These are phyloP conservation scores for Falciphora oryzae DNA, from an alignment of 2,329 filamentous ascomycete genomes.

Conservation along the genomic window DNA sequence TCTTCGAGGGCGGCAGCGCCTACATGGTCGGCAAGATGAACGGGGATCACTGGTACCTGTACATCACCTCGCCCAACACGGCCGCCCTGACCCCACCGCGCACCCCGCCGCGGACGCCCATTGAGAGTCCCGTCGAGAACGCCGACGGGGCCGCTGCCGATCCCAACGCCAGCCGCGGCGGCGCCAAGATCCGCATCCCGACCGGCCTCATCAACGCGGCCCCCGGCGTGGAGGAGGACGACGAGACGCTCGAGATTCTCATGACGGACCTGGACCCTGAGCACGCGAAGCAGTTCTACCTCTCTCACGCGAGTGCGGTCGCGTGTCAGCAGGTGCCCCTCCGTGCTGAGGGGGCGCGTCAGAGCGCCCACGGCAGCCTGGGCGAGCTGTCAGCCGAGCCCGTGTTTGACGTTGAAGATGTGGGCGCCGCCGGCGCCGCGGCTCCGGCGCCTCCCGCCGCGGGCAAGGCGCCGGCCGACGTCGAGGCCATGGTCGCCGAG, in stretches of 20 bases:
- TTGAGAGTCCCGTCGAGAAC: neutral
- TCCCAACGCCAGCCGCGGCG: neutral
- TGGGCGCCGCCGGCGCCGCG: conserved; percentile 51
- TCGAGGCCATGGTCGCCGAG: conserved; percentile 41
- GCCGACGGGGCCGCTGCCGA: neutral
- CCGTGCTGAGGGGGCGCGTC: conserved; percentile 58
- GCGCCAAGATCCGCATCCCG: conserved; percentile 41
- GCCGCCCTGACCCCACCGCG: conserved; percentile 69
- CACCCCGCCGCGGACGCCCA: conserved; percentile 55
- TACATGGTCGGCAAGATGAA: conserved; percentile 99
- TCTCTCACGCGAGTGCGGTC: conserved; percentile 75
- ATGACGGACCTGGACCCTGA: conserved; percentile 67
- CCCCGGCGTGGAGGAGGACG: conserved; percentile 39
- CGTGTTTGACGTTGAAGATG: conserved; percentile 74
- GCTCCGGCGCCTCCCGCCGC: conserved; percentile 25
- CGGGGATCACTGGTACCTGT: conserved; percentile 98
- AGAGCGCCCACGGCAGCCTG: conserved; percentile 52
- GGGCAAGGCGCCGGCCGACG: conserved; percentile 32
- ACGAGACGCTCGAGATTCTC: conserved; percentile 71
- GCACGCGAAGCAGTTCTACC: conserved; percentile 66
- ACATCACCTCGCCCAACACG: conserved; percentile 83
- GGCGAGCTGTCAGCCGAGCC: conserved; percentile 55
- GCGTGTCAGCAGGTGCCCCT: conserved; percentile 73
- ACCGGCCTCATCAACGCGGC: conserved; percentile 37
- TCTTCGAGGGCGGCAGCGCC: conserved; percentile 87